Conservation (phyloP, 2,329 filamentous ascomycete genomes). For the Arthroderma sp. region DNA sequence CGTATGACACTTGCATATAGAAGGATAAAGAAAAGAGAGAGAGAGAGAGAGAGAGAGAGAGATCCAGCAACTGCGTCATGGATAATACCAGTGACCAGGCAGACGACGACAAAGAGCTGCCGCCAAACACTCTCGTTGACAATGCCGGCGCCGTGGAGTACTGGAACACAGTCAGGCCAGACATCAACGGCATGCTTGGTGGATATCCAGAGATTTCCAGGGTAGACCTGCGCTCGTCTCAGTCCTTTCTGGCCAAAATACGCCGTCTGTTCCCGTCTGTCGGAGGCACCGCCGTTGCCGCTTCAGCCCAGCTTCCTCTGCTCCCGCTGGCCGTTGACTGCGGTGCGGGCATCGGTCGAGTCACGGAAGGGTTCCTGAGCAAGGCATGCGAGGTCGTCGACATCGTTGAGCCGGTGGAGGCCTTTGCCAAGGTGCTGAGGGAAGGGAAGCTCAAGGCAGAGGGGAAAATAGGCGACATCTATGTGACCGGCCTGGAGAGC, state of each 20-base stretch:
- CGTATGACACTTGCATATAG: not conserved
- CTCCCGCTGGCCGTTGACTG: constrained; percentile 42
- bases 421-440: constrained; percentile 58
- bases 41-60: not conserved
- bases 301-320: not conserved
- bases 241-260: constrained; percentile 57
- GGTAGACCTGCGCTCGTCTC: constrained; percentile 59
- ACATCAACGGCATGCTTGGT: constrained; percentile 59
- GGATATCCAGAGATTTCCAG: constrained; percentile 56
- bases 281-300: constrained; percentile 1
- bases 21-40: not conserved
- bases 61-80: not conserved
- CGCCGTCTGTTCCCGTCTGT: constrained; percentile 27
- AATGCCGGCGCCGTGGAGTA: constrained; percentile 28
- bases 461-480: constrained; percentile 50
- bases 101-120: not conserved
- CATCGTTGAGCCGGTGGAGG: constrained; percentile 70
- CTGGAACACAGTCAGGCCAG: constrained; percentile 28
- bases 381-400: constrained; percentile 61
- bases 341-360: constrained; percentile 64
- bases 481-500: constrained; percentile 60
- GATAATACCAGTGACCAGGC: not conserved
- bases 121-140: constrained; percentile 25
- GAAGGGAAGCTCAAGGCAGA: constrained; percentile 26
- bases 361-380: constrained; percentile 67